Evolutionary conservation across 345 rosid genomes (phyloP).

Genomic region (Citrus inodora): DNA sequence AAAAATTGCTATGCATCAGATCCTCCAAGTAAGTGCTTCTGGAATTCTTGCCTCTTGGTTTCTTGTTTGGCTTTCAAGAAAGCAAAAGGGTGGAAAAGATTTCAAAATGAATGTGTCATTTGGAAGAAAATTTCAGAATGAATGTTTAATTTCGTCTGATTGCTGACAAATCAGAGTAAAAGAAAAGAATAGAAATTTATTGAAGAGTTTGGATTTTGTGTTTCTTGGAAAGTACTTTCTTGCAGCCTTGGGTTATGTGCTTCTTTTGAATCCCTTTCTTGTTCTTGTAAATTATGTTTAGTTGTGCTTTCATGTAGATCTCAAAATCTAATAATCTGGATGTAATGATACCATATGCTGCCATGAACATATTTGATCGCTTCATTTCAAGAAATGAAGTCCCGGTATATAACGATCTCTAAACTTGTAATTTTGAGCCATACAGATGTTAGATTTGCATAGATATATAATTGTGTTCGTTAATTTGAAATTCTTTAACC

Average conservation of each 20-base stretch:
- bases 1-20: not conserved
- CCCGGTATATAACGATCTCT: not conserved
- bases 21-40: not conserved
- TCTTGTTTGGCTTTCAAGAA: not conserved
- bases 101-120: not conserved
- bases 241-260: too few relatives aligned
- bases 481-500: not conserved
- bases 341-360: not conserved
- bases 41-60: not conserved
- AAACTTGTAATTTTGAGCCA: not conserved
- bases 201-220: not conserved
- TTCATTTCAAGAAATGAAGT: not conserved
- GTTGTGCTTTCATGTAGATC: not conserved
- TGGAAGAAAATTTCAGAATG: not conserved
- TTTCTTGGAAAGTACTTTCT: not conserved
- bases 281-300: not conserved
- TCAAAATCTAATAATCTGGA: not conserved
- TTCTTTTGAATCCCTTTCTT: not conserved
- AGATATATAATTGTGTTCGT: not conserved
- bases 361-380: slow-evolving; percentile 1
- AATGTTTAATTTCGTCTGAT: not conserved
- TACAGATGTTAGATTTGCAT: not conserved
- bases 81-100: not conserved
- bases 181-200: not conserved
- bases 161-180: not conserved